Base-by-base conservation (phyloP, 1,284 basidiomycete species). In the Pisolithus thermaeus region DNA sequence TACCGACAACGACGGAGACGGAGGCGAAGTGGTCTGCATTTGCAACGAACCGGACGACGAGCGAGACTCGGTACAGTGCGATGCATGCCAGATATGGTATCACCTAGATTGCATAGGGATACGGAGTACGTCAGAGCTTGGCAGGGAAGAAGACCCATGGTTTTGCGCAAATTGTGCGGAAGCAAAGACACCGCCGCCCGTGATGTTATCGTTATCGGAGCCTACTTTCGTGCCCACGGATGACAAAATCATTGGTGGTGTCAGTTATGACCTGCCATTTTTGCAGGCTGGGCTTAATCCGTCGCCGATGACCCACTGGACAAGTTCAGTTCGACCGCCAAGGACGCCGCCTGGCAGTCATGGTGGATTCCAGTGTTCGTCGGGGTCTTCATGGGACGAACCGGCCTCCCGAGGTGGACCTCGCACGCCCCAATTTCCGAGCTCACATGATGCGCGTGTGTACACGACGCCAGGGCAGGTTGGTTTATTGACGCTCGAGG, bases 71-170 rank as follows among this genome's bases (percentile, higher is more conserved):
- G 88, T 90, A 30, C 87, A 89, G 60, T 90, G 87, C 58, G 86
- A 88, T 59, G 74, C 75, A 8, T 90, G 87, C 64, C 73, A 79
- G 59, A 81, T 72, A 22, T 90, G 87, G 88, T 89, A 84, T 61
- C 87, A 90, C 65, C 71, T 88, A 36, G 68, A 79, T 45, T 90
- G 87, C 64, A 81, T 90, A 50, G 86, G 85, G 40, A 81, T 90
- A 57, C 68, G 66, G 50, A 74, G 73, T 59, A 74, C 79, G 42
- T 65, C 73, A 9, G 81, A 87, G 47, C 70, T 90, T n/a, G 87
- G 86, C 6, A 75, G 67, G 41, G 84, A 87, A 60, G 84, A 87
- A 57, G 84, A 88, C 58, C 79, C 79, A 2, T 90, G 87, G 85
- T 90, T 77, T 62, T 90, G 87, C 63, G 66, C 67, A 30, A 68